These are phyloP conservation scores for Termitomyces sp. DNA, from an alignment of 768 basidiomycete species.

Conservation along the genomic window DNA sequence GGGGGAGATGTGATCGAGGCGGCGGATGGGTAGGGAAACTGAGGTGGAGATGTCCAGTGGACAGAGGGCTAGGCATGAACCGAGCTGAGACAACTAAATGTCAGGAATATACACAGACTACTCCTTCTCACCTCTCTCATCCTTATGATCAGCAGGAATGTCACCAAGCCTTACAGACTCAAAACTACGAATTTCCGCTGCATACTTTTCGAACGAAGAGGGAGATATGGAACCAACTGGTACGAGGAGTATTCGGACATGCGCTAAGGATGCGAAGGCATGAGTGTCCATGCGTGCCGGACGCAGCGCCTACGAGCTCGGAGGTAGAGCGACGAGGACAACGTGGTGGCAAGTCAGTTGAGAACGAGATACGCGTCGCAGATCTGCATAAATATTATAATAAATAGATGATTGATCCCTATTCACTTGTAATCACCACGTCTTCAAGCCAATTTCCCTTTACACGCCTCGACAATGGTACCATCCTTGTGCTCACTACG, in stretches of 20 bases:
- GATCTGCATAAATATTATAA: neutral
- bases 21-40: conserved; percentile 72
- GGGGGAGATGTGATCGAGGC: conserved; percentile 55
- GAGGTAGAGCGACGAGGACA: neutral
- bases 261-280: conserved; percentile 79
- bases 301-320: conserved; percentile 5
- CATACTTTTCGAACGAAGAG: conserved; percentile 68
- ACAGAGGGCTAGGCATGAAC: conserved; percentile 73
- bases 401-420: neutral
- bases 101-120: neutral
- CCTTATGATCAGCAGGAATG: conserved; percentile 73
- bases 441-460: conserved; percentile 5
- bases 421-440: neutral
- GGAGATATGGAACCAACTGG: conserved; percentile 76
- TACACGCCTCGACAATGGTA: conserved; percentile 11
- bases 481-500: conserved; percentile 3
- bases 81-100: conserved; percentile 46
- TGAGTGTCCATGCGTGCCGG: conserved; percentile 52
- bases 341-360: conserved; percentile 1
- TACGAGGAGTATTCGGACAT: conserved; percentile 77
- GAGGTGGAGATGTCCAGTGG: conserved; percentile 79
- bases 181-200: conserved; percentile 66
- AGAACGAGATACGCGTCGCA: neutral
- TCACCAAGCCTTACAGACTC: conserved; percentile 73
- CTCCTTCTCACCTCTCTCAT: conserved; percentile 57